Evolutionary conservation across 371 early-diverging fungal species (phyloP).

Genomic region (Gilbertella persicaria): DNA sequence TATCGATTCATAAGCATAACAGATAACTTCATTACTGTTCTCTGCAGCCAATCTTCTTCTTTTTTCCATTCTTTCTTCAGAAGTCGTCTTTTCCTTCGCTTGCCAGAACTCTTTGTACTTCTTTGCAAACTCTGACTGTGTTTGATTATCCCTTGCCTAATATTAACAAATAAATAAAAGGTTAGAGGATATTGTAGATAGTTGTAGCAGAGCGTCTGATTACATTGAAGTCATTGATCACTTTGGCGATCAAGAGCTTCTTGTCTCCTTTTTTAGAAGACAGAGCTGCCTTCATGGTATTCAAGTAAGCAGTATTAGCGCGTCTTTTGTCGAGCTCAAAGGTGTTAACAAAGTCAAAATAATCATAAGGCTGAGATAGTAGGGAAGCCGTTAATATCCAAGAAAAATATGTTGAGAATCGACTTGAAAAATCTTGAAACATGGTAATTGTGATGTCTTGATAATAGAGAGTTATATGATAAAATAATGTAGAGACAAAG

Average conservation of each 20-base stretch:
- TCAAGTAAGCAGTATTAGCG: slow-evolving; percentile 3
- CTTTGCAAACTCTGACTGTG: slow-evolving; percentile 7
- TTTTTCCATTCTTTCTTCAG: slow-evolving; percentile 14
- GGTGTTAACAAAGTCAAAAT: slow-evolving; percentile 17
- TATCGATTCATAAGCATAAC: slow-evolving; percentile 16
- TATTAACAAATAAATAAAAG: slow-evolving; percentile 8
- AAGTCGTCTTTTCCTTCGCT: slow-evolving; percentile 8
- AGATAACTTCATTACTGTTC: slow-evolving; percentile 17
- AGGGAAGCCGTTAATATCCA: slow-evolving; percentile 10
- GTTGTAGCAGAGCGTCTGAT: no score
- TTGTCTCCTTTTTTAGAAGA: slow-evolving; percentile 6
- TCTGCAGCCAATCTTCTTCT: slow-evolving; percentile 19
- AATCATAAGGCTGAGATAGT: slow-evolving; percentile 13
- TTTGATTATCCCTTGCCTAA: slow-evolving; percentile 19
- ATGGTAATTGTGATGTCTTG: no score
- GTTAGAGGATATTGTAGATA: no score
- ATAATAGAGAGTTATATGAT: no score
- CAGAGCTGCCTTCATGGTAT: slow-evolving; percentile 13
- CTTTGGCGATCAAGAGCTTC: slow-evolving; percentile 8
- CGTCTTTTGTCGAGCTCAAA: slow-evolving; percentile 7
- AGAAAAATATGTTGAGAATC: not conserved
- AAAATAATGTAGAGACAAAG: no score
- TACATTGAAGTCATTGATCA: slow-evolving; percentile 16
- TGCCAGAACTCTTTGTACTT: slow-evolving; percentile 15
- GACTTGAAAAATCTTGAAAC: no score